Conservation (phyloP, 2,329 filamentous ascomycete species). For the Westerdykella ornata region DNA sequence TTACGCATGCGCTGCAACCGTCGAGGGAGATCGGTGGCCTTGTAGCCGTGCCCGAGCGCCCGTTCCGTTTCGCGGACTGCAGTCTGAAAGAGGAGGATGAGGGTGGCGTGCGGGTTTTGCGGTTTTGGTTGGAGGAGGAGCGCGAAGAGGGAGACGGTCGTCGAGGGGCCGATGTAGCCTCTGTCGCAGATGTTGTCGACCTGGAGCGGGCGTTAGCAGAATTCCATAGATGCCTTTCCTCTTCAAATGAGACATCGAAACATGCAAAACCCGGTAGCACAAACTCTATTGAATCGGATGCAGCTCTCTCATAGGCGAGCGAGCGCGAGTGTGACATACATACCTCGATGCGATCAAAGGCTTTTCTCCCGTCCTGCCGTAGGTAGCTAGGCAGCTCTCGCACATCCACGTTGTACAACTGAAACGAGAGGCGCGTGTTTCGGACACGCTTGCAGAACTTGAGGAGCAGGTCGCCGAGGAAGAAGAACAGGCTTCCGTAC, state of each 20-base stretch:
- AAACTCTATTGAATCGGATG: not conserved
- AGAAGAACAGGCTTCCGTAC: conserved; percentile 37
- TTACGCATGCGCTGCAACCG: not conserved
- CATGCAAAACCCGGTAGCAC: no score
- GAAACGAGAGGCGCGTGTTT: conserved; percentile 17
- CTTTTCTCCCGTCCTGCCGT: conserved; percentile 3
- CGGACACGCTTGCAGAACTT: conserved; percentile 27
- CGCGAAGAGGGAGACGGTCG: conserved; percentile 21
- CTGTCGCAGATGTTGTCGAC: conserved; percentile 39
- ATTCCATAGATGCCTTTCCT: no score
- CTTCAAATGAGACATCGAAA: not conserved
- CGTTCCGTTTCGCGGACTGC: conserved; percentile 21
- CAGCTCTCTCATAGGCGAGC: not conserved
- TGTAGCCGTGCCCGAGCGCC: not conserved
- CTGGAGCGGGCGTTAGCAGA: conserved; percentile 12
- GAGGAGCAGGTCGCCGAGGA: conserved; percentile 25
- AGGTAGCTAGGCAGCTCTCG: conserved; percentile 13
- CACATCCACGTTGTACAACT: conserved; percentile 24
- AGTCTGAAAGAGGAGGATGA: conserved; percentile 41
- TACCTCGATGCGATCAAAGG: conserved; percentile 40
- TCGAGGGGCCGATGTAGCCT: conserved; percentile 26
- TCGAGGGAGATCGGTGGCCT: not conserved
- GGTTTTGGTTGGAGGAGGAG: conserved; percentile 29
- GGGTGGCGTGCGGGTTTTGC: conserved; percentile 37
- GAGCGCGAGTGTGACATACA: not conserved